Evolutionary conservation across 2,329 filamentous ascomycete species (phyloP).

Genomic region (Erysiphe pulchra): DNA sequence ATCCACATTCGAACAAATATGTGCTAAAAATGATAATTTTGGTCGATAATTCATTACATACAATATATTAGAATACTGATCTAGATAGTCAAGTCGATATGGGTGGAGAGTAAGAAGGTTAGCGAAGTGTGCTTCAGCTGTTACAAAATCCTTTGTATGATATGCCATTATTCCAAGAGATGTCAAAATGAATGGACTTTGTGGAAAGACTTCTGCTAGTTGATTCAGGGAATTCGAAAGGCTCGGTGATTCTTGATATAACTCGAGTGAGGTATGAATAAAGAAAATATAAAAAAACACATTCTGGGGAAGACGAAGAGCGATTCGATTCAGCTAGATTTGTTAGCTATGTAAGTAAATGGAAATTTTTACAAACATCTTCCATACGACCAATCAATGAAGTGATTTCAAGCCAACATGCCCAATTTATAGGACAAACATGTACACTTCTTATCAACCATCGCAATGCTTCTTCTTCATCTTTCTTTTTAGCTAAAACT

Average conservation of each 20-base stretch:
- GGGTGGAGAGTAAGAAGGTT: slow-evolving; percentile 53
- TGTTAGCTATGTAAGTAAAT: slow-evolving; percentile 10
- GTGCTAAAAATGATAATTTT: slow-evolving; percentile 77
- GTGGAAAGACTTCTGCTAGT: slow-evolving; percentile 63
- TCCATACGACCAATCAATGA: slow-evolving; percentile 55
- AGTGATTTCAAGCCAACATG: slow-evolving; percentile 82
- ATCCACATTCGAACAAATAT: slow-evolving; percentile 73
- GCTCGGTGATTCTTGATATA: slow-evolving; percentile 61
- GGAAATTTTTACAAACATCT: slow-evolving; percentile 32
- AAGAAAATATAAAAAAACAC: slow-evolving; percentile 90
- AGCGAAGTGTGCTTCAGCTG: slow-evolving; percentile 42
- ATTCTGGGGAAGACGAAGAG: slow-evolving; percentile 55
- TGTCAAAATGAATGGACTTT: slow-evolving; percentile 69
- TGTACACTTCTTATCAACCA: slow-evolving; percentile 79
- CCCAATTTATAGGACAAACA: slow-evolving; percentile 87
- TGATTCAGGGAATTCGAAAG: slow-evolving; percentile 53
- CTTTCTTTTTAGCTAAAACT: slow-evolving; percentile 72
- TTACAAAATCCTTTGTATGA: slow-evolving; percentile 60
- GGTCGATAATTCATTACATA: slow-evolving; percentile 77
- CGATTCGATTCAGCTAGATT: slow-evolving; percentile 40
- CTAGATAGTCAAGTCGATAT: slow-evolving; percentile 61
- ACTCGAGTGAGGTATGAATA: slow-evolving; percentile 67
- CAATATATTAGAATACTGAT: slow-evolving; percentile 92
- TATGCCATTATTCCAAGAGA: slow-evolving; percentile 74
- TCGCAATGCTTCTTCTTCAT: slow-evolving; percentile 58